Base-by-base conservation (phyloP, 2,329 filamentous ascomycete genomes). In the Neofusicoccum parvum region DNA sequence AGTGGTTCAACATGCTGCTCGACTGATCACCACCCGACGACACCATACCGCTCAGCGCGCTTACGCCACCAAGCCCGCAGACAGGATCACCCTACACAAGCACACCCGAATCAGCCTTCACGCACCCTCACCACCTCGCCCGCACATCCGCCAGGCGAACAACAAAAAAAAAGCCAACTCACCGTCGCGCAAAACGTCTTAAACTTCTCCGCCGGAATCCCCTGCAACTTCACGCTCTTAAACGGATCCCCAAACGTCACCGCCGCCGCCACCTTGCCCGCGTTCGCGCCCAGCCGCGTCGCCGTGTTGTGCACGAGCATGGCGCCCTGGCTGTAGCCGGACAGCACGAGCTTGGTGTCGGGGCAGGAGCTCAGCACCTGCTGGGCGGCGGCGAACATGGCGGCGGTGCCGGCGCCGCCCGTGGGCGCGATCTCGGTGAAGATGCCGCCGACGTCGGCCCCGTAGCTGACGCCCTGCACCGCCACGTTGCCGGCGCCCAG, bases 401-500 rank as follows among this genome's bases (percentile, higher is more conserved):
- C 64, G 53, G 41, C 46, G 6, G 53, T 65, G 34, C 46, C 49
- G 14, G 64, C 11, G 37, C 64, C 64, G 20, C 49, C 53, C 9
- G 54, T 27, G 5, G 27, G 27, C 27, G 27, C 27, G 20, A 43
- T 60, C 46, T 65, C 49, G 4, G 53, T 20, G 45, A 54, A 51
- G 23, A 65, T 59, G 0, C 83, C 83, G 3, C 70, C 67, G 0
- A 53, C 62, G 49, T 64, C 68, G n/a, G 85, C 85, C 2, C 80
- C 74, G 69, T 87, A 87, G 37, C 82, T 76, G 20, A 87, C 81
- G 59, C 85, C 85, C 73, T 87, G 85, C 10, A 86, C 79, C 2
- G 81, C 81, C 9, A 86, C 71, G 46, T 64, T 74, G 49, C 36
- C 74, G 5, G 73, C 75, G 17, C 80, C 82, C 65, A 85, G 73